Percentiles rank a stretch among this genome's conserved stretches.
Conservation (phyloP, 1,284 basidiomycete species). For the Ustilago hordei region DNA sequence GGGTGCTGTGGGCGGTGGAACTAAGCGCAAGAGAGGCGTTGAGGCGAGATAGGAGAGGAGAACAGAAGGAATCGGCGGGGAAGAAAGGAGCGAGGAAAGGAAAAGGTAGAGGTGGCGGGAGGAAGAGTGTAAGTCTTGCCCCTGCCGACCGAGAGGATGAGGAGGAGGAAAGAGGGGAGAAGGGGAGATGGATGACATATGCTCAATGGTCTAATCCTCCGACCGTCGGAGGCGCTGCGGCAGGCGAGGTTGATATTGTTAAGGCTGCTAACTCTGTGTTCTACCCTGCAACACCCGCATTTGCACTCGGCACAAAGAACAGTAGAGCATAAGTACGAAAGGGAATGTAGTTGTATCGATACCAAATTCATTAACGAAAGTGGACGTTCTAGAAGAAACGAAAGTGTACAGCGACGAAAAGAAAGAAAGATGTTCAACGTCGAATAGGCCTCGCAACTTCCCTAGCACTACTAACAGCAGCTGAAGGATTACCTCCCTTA, state of each 20-base stretch:
- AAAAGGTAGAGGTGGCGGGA: neutral
- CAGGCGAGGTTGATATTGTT: conserved; percentile 11
- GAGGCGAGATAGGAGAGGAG: conserved; percentile 3
- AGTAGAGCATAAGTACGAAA: neutral
- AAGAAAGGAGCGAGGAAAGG: conserved; percentile 17
- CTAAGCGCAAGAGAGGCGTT: conserved; percentile 3
- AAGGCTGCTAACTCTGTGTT: conserved; percentile 24
- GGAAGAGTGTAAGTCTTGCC: neutral
- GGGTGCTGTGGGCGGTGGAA: conserved; percentile 19
- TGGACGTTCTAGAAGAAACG: neutral
- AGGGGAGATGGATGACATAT: conserved; percentile 35
- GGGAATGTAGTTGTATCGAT: neutral
- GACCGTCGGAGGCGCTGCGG: neutral
- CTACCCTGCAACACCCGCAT: conserved; percentile 6
- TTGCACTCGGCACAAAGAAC: neutral
- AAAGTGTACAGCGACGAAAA: neutral
- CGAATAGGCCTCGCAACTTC: neutral
- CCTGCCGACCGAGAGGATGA: neutral
- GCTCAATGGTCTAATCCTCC: conserved; percentile 24
- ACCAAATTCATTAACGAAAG: neutral
- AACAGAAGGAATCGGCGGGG: neutral
- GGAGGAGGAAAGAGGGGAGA: neutral
- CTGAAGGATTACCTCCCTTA: neutral
- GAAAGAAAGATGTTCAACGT: neutral
- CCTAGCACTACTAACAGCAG: neutral